Base-by-base conservation (phyloP, 139 green algal genomes). In the Zygnema cylindricum region DNA sequence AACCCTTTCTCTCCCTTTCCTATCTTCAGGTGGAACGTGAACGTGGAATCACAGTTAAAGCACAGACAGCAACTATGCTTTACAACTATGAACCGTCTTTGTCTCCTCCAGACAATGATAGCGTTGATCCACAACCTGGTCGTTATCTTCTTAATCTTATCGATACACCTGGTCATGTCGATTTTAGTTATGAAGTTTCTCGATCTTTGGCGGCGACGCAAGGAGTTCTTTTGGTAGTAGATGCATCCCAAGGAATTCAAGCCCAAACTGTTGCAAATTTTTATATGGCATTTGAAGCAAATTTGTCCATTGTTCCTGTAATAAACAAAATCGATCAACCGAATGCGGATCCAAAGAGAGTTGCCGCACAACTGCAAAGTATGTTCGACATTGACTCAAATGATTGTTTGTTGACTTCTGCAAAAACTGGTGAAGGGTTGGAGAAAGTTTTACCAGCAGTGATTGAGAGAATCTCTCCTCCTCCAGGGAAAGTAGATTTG, bases 41-140 rank as follows among this genome's bases (percentile, higher is more conserved):
- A 93, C 93, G 96, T 2, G 97, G 96, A 35, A 98, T 98, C 92
- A 98, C 96, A 3, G 95, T 98, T 57, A 98, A 98, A 92, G 87
- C 87, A 16, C 87, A 92, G 57, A 92, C 82, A 2, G 87, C 42
- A 33, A 63, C 82, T 33, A 88, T 92, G 63, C 32, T 92, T 16
- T 92, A 86, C 84, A 36, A 85, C 55, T 88, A 91, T 43, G 69
- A 36, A 41, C 55, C 55, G n/a, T n/a, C n/a, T n/a, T 1, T 39
- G 2, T 2, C 82, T 23, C 79, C 1, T 3, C 49, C 41, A 77
- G 54, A 40, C 23, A 38, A 73, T 32, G 69, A 23, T 16, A 23
- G 69, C 1, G 21, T 0, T 0, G 23, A 21, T 35, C 73, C 30
- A 21, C 79, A 55, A 36, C 41, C 79, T 1, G 57, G 55, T 42